A percentile compares a stretch with the other conserved stretches of the same genome.
Conservation (phyloP, 2,329 filamentous ascomycete genomes). For the Xylaria sp. region DNA sequence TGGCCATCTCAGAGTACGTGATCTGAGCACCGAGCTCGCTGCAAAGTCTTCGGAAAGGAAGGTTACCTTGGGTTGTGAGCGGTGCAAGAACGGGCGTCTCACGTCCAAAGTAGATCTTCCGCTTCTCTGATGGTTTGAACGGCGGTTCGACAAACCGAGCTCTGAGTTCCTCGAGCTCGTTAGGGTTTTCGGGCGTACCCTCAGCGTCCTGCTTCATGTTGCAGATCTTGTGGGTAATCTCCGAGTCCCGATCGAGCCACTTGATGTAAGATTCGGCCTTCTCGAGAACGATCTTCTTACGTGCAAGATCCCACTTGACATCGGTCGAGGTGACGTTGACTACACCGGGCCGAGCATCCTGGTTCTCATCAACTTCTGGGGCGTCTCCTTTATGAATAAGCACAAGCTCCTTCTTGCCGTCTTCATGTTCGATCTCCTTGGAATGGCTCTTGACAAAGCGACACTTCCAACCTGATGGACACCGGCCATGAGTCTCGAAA, state of each 20-base stretch:
- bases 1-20: conserved; percentile 98
- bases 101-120: conserved; percentile 84
- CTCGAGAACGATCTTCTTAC: conserved; percentile 63
- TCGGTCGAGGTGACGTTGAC: conserved; percentile 68
- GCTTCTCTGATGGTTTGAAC: conserved; percentile 86
- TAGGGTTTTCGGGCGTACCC: conserved; percentile 33
- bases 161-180: conserved; percentile 58
- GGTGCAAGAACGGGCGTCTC: conserved; percentile 94
- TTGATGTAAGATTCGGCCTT: conserved; percentile 70
- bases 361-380: conserved; percentile 41
- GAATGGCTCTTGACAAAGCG: conserved; percentile 86
- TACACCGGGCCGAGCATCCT: conserved; percentile 53
- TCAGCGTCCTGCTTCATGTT: conserved; percentile 40
- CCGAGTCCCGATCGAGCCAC: conserved; percentile 68
- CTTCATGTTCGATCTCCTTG: conserved; percentile 67
- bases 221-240: conserved; percentile 44
- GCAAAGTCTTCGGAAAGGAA: conserved; percentile 88
- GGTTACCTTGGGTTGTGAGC: conserved; percentile 91
- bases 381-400: conserved; percentile 52
- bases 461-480: conserved; percentile 87
- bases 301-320: conserved; percentile 69
- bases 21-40: conserved; percentile 83
- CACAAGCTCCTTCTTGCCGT: conserved; percentile 77
- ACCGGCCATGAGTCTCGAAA: conserved; percentile 69
- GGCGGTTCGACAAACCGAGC: conserved; percentile 82